These are phyloP conservation scores for Parasitella parasitica DNA, from an alignment of 371 early-diverging fungal species.

Conservation along the genomic window DNA sequence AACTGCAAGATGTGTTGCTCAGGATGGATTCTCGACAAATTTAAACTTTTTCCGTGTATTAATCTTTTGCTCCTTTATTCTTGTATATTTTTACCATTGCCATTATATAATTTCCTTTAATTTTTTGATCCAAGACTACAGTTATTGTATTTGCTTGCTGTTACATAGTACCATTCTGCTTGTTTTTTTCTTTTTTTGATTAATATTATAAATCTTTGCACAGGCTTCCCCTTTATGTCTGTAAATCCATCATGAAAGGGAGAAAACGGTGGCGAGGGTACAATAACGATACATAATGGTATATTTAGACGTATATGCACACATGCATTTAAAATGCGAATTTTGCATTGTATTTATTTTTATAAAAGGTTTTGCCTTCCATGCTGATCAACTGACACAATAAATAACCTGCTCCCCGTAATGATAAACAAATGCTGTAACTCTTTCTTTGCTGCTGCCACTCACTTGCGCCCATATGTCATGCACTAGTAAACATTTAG, in stretches of 20 bases:
- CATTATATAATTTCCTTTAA: too few relatives aligned
- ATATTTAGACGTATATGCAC: not conserved
- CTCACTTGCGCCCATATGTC: not conserved
- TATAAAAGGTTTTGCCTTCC: not conserved
- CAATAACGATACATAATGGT: not conserved
- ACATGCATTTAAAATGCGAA: not conserved
- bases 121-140: too few relatives aligned
- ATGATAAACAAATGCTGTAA: not conserved
- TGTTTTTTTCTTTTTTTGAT: not conserved
- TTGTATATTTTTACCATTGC: not conserved
- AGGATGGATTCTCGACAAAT: slow-evolving; percentile 13
- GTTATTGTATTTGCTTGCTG: too few relatives aligned
- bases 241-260: too few relatives aligned
- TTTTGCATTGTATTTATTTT: not conserved
- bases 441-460: not conserved
- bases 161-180: not conserved
- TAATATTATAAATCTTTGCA: not conserved
- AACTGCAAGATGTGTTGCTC: slow-evolving; percentile 32
- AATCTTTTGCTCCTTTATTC: not conserved
- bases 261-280: not conserved
- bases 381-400: not conserved
- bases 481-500: not conserved
- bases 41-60: not conserved
- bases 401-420: not conserved
- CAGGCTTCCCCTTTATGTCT: not conserved